Percentiles rank a stretch among this genome's conserved stretches.
Conservation (phyloP, 352 stramenopile species). For the Globisporangium nagaii region DNA sequence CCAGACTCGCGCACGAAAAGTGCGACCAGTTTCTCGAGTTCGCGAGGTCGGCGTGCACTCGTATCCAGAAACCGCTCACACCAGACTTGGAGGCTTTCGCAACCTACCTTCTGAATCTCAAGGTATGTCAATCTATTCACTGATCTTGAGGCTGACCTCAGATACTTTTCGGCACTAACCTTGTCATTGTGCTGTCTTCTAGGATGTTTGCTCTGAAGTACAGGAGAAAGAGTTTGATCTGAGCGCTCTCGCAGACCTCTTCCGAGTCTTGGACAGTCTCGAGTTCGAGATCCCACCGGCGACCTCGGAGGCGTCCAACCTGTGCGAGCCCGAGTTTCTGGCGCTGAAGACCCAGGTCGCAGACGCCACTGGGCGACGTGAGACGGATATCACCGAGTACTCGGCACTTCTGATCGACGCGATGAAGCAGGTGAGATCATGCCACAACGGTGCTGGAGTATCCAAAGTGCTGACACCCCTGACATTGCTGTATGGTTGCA, state of each 20-base stretch:
- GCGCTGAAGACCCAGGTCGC: slow-evolving; percentile 27
- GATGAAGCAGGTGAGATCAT: slow-evolving; percentile 14
- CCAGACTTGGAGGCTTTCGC: slow-evolving; percentile 33
- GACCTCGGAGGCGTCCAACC: slow-evolving; percentile 21
- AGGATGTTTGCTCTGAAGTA: slow-evolving; percentile 45
- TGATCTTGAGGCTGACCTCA: too few species aligned
- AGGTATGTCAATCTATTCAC: slow-evolving; percentile 20
- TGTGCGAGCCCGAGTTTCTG: slow-evolving; percentile 42
- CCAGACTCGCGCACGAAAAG: slow-evolving; percentile 31
- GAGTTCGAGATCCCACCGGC: slow-evolving; percentile 24
- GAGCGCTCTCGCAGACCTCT: slow-evolving; percentile 38
- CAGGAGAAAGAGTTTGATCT: slow-evolving; percentile 46
- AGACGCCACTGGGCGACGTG: slow-evolving; percentile 20
- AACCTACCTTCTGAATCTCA: slow-evolving; percentile 47
- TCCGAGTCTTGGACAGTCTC: slow-evolving; percentile 25
- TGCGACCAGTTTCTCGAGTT: slow-evolving; percentile 45
- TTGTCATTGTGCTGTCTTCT: not conserved
- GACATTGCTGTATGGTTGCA: not conserved
- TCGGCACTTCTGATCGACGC: slow-evolving; percentile 14
- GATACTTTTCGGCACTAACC: not conserved
- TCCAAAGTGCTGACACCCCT: too few species aligned
- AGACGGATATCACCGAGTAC: slow-evolving; percentile 29
- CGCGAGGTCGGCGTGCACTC: slow-evolving; percentile 24
- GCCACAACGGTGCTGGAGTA: too few species aligned
- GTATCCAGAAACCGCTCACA: slow-evolving; percentile 40